Evolutionary conservation across 371 early-diverging fungal species (phyloP).

Genomic region (Batrachochytrium dendrobatidis): DNA sequence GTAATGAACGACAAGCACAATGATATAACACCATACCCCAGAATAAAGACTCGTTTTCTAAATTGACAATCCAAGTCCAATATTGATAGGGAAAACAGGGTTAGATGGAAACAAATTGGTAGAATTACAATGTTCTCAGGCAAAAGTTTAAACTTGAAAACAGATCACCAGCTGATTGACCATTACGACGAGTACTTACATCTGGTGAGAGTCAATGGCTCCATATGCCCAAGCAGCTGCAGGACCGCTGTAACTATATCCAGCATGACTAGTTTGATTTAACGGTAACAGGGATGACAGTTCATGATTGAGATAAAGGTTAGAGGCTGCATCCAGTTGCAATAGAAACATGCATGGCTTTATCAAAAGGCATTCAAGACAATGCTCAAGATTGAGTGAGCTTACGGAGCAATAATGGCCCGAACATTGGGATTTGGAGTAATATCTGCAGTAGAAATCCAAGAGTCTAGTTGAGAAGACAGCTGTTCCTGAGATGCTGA

Average conservation of each 20-base stretch:
- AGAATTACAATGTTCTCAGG: neutral
- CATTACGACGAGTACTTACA: conserved; percentile 41
- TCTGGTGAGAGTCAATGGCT: conserved; percentile 48
- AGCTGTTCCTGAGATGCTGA: conserved; percentile 30
- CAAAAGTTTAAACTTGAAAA: neutral
- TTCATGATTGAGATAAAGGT: neutral
- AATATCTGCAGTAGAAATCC: conserved; percentile 40
- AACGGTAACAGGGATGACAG: neutral
- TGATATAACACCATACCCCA: conserved; percentile 46
- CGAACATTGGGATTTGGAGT: conserved; percentile 24
- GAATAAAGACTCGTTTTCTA: conserved; percentile 72
- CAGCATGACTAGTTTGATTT: conserved; percentile 67
- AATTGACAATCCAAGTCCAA: neutral
- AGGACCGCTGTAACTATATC: conserved; percentile 80
- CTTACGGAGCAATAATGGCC: conserved; percentile 82
- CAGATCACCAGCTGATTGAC: neutral
- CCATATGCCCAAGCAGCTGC: conserved; percentile 85
- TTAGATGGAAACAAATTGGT: neutral
- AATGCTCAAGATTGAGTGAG: neutral
- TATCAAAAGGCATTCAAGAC: neutral
- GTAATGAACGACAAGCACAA: neutral
- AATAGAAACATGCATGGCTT: neutral
- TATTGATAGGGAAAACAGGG: neutral
- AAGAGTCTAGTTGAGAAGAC: conserved; percentile 42
- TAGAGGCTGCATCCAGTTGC: neutral